Evolutionary conservation across 2,329 filamentous ascomycete species (phyloP).

Genomic region (Pseudogymnoascus sp.): DNA sequence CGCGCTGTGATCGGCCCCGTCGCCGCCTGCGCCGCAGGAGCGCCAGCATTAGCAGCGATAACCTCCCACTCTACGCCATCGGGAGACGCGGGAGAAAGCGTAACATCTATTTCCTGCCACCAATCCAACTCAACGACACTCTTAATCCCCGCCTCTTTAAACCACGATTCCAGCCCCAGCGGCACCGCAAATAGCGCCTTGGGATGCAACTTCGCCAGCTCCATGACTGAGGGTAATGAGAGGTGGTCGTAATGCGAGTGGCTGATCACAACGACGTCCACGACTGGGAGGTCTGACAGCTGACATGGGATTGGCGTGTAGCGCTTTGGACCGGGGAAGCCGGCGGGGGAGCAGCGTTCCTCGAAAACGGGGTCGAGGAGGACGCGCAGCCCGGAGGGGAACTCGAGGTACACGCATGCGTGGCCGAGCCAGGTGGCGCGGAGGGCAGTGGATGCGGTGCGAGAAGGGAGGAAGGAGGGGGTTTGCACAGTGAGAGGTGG

Average conservation of each 20-base stretch:
- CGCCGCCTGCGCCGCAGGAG: conserved; percentile 24
- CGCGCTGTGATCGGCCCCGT: conserved; percentile 55
- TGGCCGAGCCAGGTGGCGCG: conserved; percentile 93
- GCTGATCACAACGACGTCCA: conserved; percentile 54
- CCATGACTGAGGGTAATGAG: conserved; percentile 64
- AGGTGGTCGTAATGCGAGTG: conserved; percentile 85
- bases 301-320: conserved; percentile 71
- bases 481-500: conserved; percentile 52
- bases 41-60: conserved; percentile 20
- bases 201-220: conserved; percentile 63
- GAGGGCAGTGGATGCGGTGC: conserved; percentile 47
- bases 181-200: conserved; percentile 83
- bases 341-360: conserved; percentile 72
- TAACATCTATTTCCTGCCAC: conserved; percentile 82
- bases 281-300: conserved; percentile 65
- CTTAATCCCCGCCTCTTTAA: conserved; percentile 57
- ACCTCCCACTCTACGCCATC: conserved; percentile 17
- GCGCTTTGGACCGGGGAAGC: conserved; percentile 62
- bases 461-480: conserved; percentile 48
- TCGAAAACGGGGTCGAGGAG: conserved; percentile 94
- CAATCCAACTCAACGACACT: conserved; percentile 88
- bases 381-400: conserved; percentile 74
- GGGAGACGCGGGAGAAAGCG: conserved; percentile 39
- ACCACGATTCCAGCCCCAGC: conserved; percentile 76
- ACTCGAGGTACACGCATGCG: conserved; percentile 89